Percentiles rank a stretch among this genome's conserved stretches.
These are phyloP conservation scores for Astrocystis sublimbata DNA, from an alignment of 495 filamentous ascomycete genomes.

Conservation along the genomic window DNA sequence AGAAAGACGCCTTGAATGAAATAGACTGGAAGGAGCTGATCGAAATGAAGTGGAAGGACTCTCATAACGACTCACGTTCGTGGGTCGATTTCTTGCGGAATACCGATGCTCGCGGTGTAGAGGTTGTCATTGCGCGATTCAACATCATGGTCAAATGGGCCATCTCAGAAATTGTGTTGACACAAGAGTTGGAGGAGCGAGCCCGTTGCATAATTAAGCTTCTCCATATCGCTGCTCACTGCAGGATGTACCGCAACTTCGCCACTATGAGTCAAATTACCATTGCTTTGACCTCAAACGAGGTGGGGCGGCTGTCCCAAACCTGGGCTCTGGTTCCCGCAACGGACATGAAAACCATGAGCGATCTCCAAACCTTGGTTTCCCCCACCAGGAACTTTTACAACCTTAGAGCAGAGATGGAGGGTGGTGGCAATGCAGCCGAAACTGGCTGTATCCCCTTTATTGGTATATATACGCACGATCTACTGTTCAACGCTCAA, in stretches of 20 bases:
- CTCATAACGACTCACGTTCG: constrained; percentile 62
- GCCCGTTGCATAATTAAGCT: constrained; percentile 83
- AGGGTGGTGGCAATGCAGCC: constrained; percentile 52
- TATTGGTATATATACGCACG: constrained; percentile 91
- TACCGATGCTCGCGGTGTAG: constrained; percentile 82
- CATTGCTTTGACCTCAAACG: constrained; percentile 82
- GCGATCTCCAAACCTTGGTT: constrained; percentile 79
- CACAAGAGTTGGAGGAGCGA: constrained; percentile 76
- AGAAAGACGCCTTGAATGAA: constrained; percentile 93
- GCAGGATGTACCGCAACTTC: constrained; percentile 85
- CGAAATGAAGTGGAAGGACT: constrained; percentile 85
- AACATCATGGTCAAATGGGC: constrained; percentile 98
- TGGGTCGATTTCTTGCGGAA: constrained; percentile 93
- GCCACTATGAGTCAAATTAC: constrained; percentile 95
- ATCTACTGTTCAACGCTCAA: constrained; percentile 94
- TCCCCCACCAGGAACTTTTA: constrained; percentile 90
- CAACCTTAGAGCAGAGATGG: constrained; percentile 89
- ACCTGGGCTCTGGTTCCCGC: constrained; percentile 82
- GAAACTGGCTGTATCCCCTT: constrained; percentile 95
- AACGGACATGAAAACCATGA: constrained; percentile 69
- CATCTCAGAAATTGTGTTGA: constrained; percentile 87
- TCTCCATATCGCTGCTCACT: constrained; percentile 88
- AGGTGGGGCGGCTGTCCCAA: constrained; percentile 69
- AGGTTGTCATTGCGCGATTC: constrained; percentile 94
- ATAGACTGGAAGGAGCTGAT: constrained; percentile 98